Evolutionary conservation across 352 stramenopile species (phyloP).

Genomic region (Phytophthora aleatoria): DNA sequence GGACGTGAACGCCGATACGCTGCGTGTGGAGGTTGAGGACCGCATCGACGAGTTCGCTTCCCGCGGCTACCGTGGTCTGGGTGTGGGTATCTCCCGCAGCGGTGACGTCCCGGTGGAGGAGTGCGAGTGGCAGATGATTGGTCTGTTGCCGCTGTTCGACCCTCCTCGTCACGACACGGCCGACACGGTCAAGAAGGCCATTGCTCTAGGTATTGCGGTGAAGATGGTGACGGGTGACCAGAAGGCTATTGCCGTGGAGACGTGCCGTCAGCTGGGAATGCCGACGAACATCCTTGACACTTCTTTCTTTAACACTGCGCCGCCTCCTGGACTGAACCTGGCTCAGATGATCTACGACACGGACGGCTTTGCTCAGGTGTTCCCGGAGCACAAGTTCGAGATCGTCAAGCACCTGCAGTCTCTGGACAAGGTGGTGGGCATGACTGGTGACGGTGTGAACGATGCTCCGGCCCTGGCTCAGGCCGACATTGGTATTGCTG

Average conservation of each 20-base stretch:
- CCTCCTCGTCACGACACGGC: constrained; percentile 92
- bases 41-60: constrained; percentile 84
- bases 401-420: constrained; percentile 91
- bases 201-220: constrained; percentile 91
- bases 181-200: constrained; percentile 91
- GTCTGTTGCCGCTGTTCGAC: constrained; percentile 93
- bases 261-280: constrained; percentile 89
- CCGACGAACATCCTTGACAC: constrained; percentile 85
- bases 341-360: constrained; percentile 91
- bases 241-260: constrained; percentile 92
- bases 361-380: constrained; percentile 94
- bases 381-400: constrained; percentile 93
- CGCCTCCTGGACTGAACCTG: constrained; percentile 62
- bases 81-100: constrained; percentile 60
- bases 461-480: constrained; percentile 90
- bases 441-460: constrained; percentile 93
- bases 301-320: constrained; percentile 79
- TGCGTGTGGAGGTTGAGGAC: constrained; percentile 72
- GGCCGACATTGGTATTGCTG: constrained; percentile 93
- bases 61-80: constrained; percentile 71
- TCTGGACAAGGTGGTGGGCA: constrained; percentile 80
- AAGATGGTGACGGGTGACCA: constrained; percentile 98
- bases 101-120: constrained; percentile 74
- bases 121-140: constrained; percentile 92
- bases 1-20: constrained; percentile 56